A percentile compares a stretch with the other conserved stretches of the same genome.
phyloP scores from a whole-genome alignment of 805 yeast species.

The Wickerhamiella lipophila region DNA sequence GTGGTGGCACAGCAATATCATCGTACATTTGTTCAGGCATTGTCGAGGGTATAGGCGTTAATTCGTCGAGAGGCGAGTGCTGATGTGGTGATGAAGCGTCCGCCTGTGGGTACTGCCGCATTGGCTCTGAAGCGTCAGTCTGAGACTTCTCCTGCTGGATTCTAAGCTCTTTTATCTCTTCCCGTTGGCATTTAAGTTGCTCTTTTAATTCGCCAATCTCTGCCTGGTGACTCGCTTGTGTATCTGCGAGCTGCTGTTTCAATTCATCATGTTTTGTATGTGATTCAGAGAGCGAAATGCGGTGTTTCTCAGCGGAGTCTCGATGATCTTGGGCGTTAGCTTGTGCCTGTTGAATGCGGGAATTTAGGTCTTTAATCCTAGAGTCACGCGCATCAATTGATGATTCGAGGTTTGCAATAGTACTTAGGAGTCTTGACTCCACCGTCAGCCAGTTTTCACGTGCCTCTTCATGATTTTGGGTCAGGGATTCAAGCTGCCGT shows the following conservation, averaged over 20 bases:
- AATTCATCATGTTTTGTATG: conserved; percentile 9
- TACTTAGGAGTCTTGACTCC: conserved; percentile 49
- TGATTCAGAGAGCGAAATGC: conserved; percentile 11
- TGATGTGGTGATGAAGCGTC: too few relatives aligned
- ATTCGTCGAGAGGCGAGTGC: background rate
- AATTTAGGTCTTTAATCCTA: background rate
- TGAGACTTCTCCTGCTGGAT: background rate
- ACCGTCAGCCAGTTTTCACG: conserved; percentile 74
- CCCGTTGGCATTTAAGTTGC: background rate
- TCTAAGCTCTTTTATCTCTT: background rate
- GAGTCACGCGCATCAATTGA: conserved; percentile 15
- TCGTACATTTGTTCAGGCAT: background rate
- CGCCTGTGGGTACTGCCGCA: too few relatives aligned
- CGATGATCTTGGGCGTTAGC: conserved; percentile 1
- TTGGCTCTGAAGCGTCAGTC: too few relatives aligned
- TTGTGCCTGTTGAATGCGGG: conserved; percentile 10
- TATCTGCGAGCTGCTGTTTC: background rate
- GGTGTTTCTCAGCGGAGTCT: conserved; percentile 12
- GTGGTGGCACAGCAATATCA: background rate
- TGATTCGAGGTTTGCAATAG: conserved; percentile 29
- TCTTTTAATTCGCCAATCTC: background rate
- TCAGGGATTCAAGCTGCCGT: conserved; percentile 41
- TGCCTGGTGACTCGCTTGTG: background rate
- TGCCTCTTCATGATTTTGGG: conserved; percentile 59
- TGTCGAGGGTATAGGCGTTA: background rate